A percentile compares a stretch with the other conserved stretches of the same genome.
These are phyloP conservation scores for Macrophomina pseudophaseolina DNA, from an alignment of 2,329 filamentous ascomycete species.

Conservation along the genomic window DNA sequence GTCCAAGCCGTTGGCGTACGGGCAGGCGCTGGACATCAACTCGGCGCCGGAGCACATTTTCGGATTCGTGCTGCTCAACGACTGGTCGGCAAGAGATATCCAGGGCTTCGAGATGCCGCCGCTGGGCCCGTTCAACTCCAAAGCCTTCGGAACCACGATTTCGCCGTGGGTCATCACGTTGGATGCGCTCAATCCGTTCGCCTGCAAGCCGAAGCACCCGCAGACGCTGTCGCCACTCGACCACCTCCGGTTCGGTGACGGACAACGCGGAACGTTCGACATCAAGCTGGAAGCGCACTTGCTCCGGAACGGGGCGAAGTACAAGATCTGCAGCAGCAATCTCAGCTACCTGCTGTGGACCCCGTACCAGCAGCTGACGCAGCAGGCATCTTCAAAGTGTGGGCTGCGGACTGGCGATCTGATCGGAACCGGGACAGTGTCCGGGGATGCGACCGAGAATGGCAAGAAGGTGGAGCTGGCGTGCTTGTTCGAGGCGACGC, in stretches of 20 bases:
- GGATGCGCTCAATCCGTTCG: constrained; percentile 58
- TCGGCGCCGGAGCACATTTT: constrained; percentile 62
- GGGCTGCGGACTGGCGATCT: constrained; percentile 50
- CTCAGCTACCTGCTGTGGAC: constrained; percentile 52
- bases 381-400: constrained; percentile 51
- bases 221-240: constrained; percentile 29
- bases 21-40: constrained; percentile 46
- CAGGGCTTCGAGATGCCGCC: constrained; percentile 66
- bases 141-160: constrained; percentile 64
- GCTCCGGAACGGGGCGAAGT: constrained; percentile 30
- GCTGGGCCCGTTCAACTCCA: constrained; percentile 65
- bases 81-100: constrained; percentile 68
- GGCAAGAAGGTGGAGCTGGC: constrained; percentile 32
- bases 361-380: constrained; percentile 52
- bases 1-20: constrained; percentile 47
- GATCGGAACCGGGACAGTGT: constrained; percentile 53
- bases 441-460: constrained; percentile 40
- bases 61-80: constrained; percentile 66
- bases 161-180: constrained; percentile 67
- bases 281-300: constrained; percentile 36
- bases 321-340: constrained; percentile 37
- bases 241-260: constrained; percentile 36
- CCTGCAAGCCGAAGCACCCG: constrained; percentile 30
- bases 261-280: constrained; percentile 34
- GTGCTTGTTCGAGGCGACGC: constrained; percentile 49